phyloP scores from a whole-genome alignment of 495 filamentous ascomycete genomes.

The Glarea lozoyensis region DNA sequence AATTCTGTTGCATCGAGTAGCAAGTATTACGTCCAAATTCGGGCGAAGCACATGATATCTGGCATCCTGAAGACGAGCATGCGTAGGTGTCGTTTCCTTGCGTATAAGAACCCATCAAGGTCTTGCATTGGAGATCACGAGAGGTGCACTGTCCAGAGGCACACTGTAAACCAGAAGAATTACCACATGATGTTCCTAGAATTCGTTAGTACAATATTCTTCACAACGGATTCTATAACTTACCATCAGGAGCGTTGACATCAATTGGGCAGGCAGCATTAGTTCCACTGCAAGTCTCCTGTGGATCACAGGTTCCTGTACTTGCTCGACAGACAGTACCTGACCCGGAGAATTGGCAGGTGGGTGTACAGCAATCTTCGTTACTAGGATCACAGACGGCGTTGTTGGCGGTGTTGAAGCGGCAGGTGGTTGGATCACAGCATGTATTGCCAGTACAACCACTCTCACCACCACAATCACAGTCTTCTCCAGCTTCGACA shows the following conservation, averaged over 20 bases:
- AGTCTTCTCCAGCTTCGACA: constrained; percentile 88
- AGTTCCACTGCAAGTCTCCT: constrained; percentile 72
- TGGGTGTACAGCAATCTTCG: constrained; percentile 73
- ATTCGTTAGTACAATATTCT: constrained; percentile 3
- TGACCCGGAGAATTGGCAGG: constrained; percentile 62
- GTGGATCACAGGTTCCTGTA: constrained; percentile 71
- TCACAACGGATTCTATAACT: constrained; percentile 4
- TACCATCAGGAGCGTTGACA: constrained; percentile 58
- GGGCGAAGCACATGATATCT: constrained; percentile 67
- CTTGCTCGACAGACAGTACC: constrained; percentile 70
- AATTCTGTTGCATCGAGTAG: constrained; percentile 78
- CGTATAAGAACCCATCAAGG: constrained; percentile 70
- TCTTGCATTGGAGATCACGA: constrained; percentile 81
- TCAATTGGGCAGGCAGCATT: constrained; percentile 68
- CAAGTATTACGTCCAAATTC: constrained; percentile 54
- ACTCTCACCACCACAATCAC: constrained; percentile 77
- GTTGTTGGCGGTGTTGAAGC: constrained; percentile 61
- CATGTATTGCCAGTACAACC: constrained; percentile 69
- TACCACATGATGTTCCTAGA: constrained; percentile 45
- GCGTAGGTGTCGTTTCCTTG: constrained; percentile 69
- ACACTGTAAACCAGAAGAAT: constrained; percentile 54
- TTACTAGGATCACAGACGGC: constrained; percentile 85
- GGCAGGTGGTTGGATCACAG: constrained; percentile 84
- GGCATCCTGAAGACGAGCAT: constrained; percentile 66
- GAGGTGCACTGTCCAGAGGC: constrained; percentile 94